A percentile compares a stretch with the other conserved stretches of the same genome.
These are phyloP conservation scores for Dendrocalamus latiflorus DNA, from an alignment of 202 grass and related monocot species.

Conservation along the genomic window DNA sequence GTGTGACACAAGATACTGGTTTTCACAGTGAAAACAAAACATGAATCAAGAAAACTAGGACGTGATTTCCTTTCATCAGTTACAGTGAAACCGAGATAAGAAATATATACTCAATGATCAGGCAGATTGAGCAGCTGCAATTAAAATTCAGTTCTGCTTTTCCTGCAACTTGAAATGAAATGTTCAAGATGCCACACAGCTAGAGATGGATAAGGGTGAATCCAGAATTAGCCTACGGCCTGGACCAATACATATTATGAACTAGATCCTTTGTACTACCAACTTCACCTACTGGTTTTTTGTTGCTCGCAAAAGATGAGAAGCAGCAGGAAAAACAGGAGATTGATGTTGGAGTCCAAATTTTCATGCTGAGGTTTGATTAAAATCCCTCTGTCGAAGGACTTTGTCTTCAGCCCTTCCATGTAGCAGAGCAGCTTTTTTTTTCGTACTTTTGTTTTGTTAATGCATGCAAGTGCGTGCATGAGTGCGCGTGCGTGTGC, in stretches of 20 bases:
- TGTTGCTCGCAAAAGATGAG: too few relatives aligned
- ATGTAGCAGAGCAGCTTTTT: neutral
- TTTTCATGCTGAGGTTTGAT: constrained; percentile 22
- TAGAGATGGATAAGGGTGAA: too few relatives aligned
- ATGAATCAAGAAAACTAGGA: neutral
- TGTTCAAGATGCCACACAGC: neutral
- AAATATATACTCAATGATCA: neutral
- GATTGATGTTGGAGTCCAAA: too few relatives aligned
- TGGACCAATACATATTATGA: too few relatives aligned
- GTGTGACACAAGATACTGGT: neutral
- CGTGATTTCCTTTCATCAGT: neutral
- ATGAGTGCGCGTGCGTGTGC: neutral
- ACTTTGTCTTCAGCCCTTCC: neutral
- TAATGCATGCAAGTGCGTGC: neutral
- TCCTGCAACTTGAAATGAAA: neutral
- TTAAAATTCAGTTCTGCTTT: neutral
- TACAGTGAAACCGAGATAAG: neutral
- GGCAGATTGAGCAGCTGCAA: neutral
- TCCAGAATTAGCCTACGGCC: too few relatives aligned
- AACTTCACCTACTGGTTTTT: too few relatives aligned
- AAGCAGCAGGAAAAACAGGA: too few relatives aligned
- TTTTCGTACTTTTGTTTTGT: neutral
- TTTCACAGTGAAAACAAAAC: neutral
- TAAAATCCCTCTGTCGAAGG: neutral
- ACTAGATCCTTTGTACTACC: too few relatives aligned